Base-by-base conservation (phyloP, 176 grass and related monocot genomes). In the Oryza glumipatula region DNA sequence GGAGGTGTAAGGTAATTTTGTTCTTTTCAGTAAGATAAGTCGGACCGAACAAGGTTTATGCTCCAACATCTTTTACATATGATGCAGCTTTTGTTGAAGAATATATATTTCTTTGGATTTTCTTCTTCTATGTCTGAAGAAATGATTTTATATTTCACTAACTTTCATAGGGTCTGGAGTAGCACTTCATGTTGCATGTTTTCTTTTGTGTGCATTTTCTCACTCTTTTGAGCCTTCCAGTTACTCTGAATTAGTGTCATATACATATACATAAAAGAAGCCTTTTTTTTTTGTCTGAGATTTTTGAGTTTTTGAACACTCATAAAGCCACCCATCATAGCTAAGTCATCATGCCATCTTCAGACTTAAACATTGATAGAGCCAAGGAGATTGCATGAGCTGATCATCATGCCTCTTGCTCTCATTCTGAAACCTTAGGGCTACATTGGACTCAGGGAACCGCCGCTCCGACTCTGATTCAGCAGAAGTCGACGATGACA, bases 281-380 rank as follows among this genome's bases (percentile, higher is more conserved):
- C 26, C 14, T 79, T 60, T 41, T 39, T 39, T 38, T 70, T 51
- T 63, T 83, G 65, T 76, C 11, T 79, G 74, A 60, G 17, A 32
- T 14, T 77, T 86, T 48, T 66, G 45, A 70, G 26, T 77, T 16
- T 51, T 26, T 24, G 23, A 73, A 68, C 46, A 80, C 36, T 26
- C 47, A 74, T 35, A 38, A 73, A 79, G 68, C 76, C 67, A 70
- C 26, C 45, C 56, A 41, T 41, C 39, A 23, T 86, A 77, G 16
- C 69, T 79, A 86, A 56, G 19, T 15, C 39, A 67, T 91, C 76
- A 92, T 71, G 90, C 78, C 86, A 87, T 86, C 79, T 95, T 90
- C 36, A 95, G 68, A 75, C 86, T 92, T 83, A 92, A 92, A 86
- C 86, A 82, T 76, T 90, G 86, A 69, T 88, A 84, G 80, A 88